Evolutionary conservation across 306 rosid species (phyloP).

Genomic region (Vachellia pachyceras): DNA sequence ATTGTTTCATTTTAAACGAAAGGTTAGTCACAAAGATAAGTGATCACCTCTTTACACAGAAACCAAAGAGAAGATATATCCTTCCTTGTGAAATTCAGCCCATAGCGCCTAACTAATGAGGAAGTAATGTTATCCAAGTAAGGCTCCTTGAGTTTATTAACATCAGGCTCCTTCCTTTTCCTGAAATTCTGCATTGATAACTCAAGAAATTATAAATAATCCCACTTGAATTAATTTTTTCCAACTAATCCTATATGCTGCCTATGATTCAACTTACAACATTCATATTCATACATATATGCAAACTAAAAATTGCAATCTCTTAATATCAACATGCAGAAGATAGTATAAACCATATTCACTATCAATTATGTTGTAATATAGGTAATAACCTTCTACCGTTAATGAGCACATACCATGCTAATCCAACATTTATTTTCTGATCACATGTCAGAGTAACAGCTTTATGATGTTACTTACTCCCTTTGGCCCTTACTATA

Average conservation of each 20-base stretch:
- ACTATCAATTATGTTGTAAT: background rate
- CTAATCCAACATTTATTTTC: background rate
- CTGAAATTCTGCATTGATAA: constrained; percentile 60
- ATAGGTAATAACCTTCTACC: background rate
- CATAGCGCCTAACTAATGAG: constrained; percentile 59
- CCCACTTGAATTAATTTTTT: background rate
- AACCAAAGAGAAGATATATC: constrained; percentile 86
- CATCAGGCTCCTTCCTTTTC: constrained; percentile 76
- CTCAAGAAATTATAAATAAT: constrained; percentile 22
- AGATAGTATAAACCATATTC: background rate
- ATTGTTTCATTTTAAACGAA: constrained; percentile 2
- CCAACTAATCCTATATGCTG: background rate
- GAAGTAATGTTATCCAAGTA: constrained; percentile 66
- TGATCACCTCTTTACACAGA: constrained; percentile 85
- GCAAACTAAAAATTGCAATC: background rate
- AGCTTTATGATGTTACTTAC: constrained; percentile 4
- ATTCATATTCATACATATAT: background rate
- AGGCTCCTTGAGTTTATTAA: constrained; percentile 80
- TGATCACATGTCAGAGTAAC: background rate
- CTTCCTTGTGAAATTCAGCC: constrained; percentile 76
- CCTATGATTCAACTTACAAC: background rate
- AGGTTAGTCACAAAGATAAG: constrained; percentile 10
- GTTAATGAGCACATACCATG: background rate
- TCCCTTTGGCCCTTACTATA: too few relatives aligned
- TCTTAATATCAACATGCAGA: background rate